Conservation (phyloP, 2,329 filamentous ascomycete genomes). For the Aspergillus udagawae region DNA sequence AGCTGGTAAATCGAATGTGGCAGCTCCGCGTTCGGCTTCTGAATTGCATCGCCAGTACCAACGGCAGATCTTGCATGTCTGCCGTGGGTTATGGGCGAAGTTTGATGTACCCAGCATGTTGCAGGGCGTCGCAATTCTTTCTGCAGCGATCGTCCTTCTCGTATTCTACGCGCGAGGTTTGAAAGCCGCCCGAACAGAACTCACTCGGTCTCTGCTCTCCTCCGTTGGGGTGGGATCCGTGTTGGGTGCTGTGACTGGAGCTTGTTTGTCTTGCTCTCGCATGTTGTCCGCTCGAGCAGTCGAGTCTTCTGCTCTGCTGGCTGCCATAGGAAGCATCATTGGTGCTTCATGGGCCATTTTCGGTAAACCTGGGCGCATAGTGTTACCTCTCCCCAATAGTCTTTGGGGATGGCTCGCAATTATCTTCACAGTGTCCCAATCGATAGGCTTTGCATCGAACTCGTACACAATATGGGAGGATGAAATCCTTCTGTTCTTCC, state of each 20-base stretch:
- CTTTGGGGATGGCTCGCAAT: slow-evolving; percentile 87
- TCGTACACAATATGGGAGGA: slow-evolving; percentile 99
- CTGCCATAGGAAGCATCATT: slow-evolving; percentile 44
- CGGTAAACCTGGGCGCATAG: slow-evolving; percentile 37
- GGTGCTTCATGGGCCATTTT: slow-evolving; percentile 40
- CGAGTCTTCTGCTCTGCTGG: slow-evolving; percentile 36
- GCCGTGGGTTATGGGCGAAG: slow-evolving; percentile 81
- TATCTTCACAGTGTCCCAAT: slow-evolving; percentile 78
- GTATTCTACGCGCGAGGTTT: slow-evolving; percentile 66
- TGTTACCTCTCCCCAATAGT: slow-evolving; percentile 61
- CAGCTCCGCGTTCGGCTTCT: slow-evolving; percentile 43
- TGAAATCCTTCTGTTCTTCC: slow-evolving; percentile 85
- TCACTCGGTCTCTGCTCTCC: slow-evolving; percentile 51
- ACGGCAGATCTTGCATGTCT: slow-evolving; percentile 69
- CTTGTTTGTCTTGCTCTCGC: slow-evolving; percentile 16
- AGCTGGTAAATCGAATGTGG: slow-evolving; percentile 30
- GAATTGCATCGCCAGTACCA: slow-evolving; percentile 70
- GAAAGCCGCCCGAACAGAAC: slow-evolving; percentile 49
- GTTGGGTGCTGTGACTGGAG: slow-evolving; percentile 36
- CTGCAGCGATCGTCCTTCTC: slow-evolving; percentile 63
- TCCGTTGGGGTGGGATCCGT: slow-evolving; percentile 49
- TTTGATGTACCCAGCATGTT: slow-evolving; percentile 88
- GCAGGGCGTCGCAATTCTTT: slow-evolving; percentile 69
- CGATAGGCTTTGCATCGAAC: slow-evolving; percentile 92
- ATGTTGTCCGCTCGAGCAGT: slow-evolving; percentile 27